These are phyloP conservation scores for Termitomyces sp. DNA, from an alignment of 768 basidiomycete genomes.

Conservation along the genomic window DNA sequence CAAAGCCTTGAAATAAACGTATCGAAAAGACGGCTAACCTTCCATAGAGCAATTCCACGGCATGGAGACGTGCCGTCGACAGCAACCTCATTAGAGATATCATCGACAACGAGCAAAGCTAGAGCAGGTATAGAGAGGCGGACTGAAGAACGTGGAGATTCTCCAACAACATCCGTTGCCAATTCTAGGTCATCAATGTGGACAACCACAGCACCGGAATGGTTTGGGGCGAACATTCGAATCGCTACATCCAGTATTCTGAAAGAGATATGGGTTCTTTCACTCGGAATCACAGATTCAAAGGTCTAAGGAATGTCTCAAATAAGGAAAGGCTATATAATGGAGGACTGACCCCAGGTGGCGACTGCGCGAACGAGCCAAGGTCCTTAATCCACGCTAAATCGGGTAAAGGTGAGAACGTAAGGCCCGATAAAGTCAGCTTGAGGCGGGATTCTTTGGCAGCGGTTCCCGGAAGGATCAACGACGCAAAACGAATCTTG, in stretches of 20 bases:
- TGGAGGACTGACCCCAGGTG: constrained; percentile 67
- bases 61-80: constrained; percentile 14
- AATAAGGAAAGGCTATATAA: neutral
- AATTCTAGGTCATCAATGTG: constrained; percentile 65
- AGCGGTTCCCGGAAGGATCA: constrained; percentile 48
- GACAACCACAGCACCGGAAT: constrained; percentile 62
- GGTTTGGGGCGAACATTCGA: constrained; percentile 47
- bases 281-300: constrained; percentile 87
- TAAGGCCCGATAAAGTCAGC: constrained; percentile 58
- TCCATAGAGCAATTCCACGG: constrained; percentile 53
- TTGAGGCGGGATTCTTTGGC: constrained; percentile 79
- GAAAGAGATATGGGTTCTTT: constrained; percentile 69
- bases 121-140: constrained; percentile 41
- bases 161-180: constrained; percentile 67
- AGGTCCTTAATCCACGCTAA: constrained; percentile 60
- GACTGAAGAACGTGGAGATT: constrained; percentile 51
- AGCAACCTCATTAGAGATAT: constrained; percentile 22
- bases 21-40: constrained; percentile 37
- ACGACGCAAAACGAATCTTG: constrained; percentile 63
- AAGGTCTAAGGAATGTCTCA: constrained; percentile 51
- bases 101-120: constrained; percentile 39
- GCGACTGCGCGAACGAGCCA: constrained; percentile 63
- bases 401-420: constrained; percentile 56
- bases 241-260: constrained; percentile 63
- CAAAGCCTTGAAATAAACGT: neutral